Evolutionary conservation across 768 basidiomycete genomes (phyloP).

Genomic region (Agaricus bisporus): DNA sequence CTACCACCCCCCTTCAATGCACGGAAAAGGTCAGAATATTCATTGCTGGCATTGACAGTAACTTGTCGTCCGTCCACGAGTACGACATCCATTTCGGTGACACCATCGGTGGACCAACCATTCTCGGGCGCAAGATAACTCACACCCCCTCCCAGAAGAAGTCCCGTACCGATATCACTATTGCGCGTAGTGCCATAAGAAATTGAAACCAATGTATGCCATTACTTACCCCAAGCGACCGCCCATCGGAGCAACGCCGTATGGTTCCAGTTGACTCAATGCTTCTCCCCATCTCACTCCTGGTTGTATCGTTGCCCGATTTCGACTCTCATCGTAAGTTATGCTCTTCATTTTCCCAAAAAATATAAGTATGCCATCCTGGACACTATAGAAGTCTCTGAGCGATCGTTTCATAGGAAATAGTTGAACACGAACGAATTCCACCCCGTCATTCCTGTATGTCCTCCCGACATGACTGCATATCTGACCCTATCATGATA

Average conservation of each 20-base stretch:
- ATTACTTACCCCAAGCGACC: constrained; percentile 28
- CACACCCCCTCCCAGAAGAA: constrained; percentile 38
- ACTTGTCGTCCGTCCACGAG: constrained; percentile 33
- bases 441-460: constrained; percentile 37
- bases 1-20: constrained; percentile 41
- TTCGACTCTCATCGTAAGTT: constrained; percentile 27
- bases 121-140: constrained; percentile 32
- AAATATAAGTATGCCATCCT: constrained; percentile 30
- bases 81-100: constrained; percentile 35
- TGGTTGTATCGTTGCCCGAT: constrained; percentile 35
- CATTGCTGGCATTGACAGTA: constrained; percentile 33
- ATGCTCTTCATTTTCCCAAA: constrained; percentile 33
- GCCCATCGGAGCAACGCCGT: constrained; percentile 37
- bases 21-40: constrained; percentile 36
- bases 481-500: constrained; percentile 28
- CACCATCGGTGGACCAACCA: constrained; percentile 34
- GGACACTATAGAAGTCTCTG: constrained; percentile 21
- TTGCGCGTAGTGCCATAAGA: neutral
- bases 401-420: constrained; percentile 1
- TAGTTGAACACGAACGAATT: constrained; percentile 22
- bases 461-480: constrained; percentile 37
- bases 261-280: constrained; percentile 24
- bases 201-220: neutral
- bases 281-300: constrained; percentile 38
- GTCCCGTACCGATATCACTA: constrained; percentile 36